Conservation (phyloP, 331 rosid species). For the Arachis monticola region DNA sequence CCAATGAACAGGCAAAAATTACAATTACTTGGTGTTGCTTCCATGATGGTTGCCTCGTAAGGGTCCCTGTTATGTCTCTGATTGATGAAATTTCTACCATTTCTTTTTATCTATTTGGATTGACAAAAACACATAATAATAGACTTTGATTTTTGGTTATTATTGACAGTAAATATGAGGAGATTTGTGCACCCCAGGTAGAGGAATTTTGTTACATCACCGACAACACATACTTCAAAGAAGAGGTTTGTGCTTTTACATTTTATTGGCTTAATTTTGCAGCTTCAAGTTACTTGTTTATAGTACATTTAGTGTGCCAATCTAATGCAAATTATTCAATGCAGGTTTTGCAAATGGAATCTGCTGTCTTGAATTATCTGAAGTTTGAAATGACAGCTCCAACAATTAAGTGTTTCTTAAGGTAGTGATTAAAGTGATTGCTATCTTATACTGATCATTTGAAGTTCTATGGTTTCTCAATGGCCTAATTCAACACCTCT, state of each 20-base stretch:
- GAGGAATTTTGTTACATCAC: slow-evolving; percentile 97
- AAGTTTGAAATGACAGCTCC: slow-evolving; percentile 98
- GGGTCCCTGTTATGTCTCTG: slow-evolving; percentile 13
- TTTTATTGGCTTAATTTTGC: background rate
- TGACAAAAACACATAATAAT: background rate
- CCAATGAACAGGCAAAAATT: slow-evolving; percentile 75
- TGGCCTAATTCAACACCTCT: slow-evolving; percentile 12
- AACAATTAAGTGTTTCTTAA: slow-evolving; percentile 80
- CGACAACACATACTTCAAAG: slow-evolving; percentile 93
- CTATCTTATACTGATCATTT: background rate
- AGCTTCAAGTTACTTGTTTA: slow-evolving; percentile 17
- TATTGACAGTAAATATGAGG: slow-evolving; percentile 82
- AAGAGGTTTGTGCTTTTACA: slow-evolving; percentile 65
- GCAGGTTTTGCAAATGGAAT: slow-evolving; percentile 96
- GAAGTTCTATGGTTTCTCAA: background rate
- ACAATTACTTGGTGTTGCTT: slow-evolving; percentile 94
- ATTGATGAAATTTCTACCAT: background rate
- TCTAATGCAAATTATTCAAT: slow-evolving; percentile 31
- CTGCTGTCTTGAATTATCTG: slow-evolving; percentile 81
- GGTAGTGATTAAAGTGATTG: slow-evolving; percentile 44
- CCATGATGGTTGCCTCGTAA: slow-evolving; percentile 99
- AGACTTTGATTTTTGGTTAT: background rate
- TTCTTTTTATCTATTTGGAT: background rate
- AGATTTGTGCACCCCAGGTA: slow-evolving; percentile 98
- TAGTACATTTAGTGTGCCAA: slow-evolving; percentile 15